Evolutionary conservation across 2,329 filamentous ascomycete species (phyloP).

Genomic region (Aspergillus novofumigatus): DNA sequence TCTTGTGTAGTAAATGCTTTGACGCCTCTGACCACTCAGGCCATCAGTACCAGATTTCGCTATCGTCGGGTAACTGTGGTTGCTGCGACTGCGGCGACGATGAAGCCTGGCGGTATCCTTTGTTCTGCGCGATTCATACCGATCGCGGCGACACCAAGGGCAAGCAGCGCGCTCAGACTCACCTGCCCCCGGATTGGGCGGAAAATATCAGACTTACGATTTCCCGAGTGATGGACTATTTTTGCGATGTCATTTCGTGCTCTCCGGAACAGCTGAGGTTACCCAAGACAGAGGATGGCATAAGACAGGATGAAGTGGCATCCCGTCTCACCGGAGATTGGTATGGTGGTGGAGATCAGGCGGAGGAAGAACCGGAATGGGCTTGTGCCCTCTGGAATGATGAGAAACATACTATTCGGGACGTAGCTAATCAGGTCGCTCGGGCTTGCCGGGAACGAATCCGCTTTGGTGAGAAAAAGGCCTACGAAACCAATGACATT

Average conservation of each 20-base stretch:
- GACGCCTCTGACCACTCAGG: constrained; percentile 91
- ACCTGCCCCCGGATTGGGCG: constrained; percentile 70
- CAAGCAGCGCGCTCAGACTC: constrained; percentile 56
- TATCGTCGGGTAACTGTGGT: constrained; percentile 86
- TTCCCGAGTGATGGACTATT: constrained; percentile 80
- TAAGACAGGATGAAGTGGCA: constrained; percentile 72
- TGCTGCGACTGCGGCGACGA: constrained; percentile 97
- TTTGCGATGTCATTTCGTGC: constrained; percentile 97
- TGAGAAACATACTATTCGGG: constrained; percentile 92
- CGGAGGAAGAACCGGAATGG: constrained; percentile 67
- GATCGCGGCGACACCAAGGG: constrained; percentile 50
- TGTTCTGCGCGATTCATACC: constrained; percentile 88
- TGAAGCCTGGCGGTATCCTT: constrained; percentile 84
- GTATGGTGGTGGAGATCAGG: constrained; percentile 61
- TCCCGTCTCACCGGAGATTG: constrained; percentile 74
- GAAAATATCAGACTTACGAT: constrained; percentile 81
- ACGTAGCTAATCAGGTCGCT: constrained; percentile 85
- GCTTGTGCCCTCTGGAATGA: constrained; percentile 94
- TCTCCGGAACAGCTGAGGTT: constrained; percentile 91
- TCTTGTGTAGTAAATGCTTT: constrained; percentile 89
- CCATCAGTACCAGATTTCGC: constrained; percentile 83
- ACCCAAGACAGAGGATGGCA: constrained; percentile 75
- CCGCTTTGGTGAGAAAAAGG: constrained; percentile 66
- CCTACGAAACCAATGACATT: constrained; percentile 83
- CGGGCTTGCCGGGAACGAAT: constrained; percentile 75